These are phyloP conservation scores for Rehmannia glutinosa DNA, from an alignment of 257 asterid genomes.

Conservation along the genomic window DNA sequence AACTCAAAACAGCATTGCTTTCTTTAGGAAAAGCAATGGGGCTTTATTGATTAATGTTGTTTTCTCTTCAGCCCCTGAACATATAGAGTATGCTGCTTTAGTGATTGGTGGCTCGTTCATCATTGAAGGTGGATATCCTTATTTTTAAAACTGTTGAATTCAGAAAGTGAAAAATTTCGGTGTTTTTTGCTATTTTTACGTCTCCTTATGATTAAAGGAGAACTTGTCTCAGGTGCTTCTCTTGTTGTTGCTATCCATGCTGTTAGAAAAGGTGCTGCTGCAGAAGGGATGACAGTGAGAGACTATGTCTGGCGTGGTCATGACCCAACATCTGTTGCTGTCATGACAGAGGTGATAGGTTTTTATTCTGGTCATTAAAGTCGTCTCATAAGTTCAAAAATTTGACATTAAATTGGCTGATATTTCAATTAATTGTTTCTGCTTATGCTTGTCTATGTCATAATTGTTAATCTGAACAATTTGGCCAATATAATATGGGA, in stretches of 20 bases:
- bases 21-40: conserved; percentile 9
- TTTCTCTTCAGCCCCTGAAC: conserved; percentile 75
- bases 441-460: background rate
- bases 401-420: background rate
- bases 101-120: conserved; percentile 96
- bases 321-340: conserved; percentile 97
- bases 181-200: background rate
- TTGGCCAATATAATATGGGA: background rate
- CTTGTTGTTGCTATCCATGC: conserved; percentile 89
- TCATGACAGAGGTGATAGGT: conserved; percentile 91
- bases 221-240: conserved; percentile 67
- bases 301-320: conserved; percentile 99
- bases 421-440: background rate
- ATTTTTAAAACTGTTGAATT: background rate
- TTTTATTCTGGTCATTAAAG: conserved; percentile 12
- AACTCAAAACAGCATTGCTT: conserved; percentile 6
- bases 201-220: conserved; percentile 6
- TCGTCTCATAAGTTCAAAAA: conserved; percentile 8
- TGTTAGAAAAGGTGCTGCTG: conserved; percentile 92
- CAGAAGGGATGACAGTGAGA: conserved; percentile 93
- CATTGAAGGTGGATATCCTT: conserved; percentile 60
- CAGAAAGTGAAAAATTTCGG: background rate
- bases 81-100: conserved; percentile 89
- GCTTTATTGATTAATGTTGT: conserved; percentile 22
- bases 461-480: background rate